Conservation (phyloP, 2,329 filamentous ascomycete species). For the Colletotrichum lini region DNA sequence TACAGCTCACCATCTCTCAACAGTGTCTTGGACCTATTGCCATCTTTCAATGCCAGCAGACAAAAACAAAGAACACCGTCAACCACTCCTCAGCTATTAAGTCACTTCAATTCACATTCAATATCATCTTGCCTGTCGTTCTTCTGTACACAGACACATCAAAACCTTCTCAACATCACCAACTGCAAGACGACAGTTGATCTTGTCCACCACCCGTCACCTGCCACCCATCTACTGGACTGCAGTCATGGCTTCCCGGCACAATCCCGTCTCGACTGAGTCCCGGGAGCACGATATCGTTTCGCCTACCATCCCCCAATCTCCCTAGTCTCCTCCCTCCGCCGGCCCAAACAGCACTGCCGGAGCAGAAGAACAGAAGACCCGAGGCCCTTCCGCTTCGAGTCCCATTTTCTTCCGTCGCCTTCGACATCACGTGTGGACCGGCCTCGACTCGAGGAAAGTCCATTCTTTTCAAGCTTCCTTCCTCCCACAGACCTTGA, state of each 20-base stretch:
- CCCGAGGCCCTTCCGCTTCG: background rate
- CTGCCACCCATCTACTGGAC: background rate
- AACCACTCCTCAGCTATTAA: no score
- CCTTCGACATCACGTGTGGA: slow-evolving; percentile 1
- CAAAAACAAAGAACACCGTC: no score
- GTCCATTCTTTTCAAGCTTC: background rate
- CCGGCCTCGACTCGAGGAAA: background rate
- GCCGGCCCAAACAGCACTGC: no score
- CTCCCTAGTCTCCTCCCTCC: no score
- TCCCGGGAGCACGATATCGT: background rate
- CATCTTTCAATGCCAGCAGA: no score
- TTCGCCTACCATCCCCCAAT: background rate
- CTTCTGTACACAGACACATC: no score
- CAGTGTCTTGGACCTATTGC: background rate
- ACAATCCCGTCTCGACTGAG: background rate
- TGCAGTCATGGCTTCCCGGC: background rate
- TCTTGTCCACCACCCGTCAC: background rate
- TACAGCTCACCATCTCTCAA: background rate
- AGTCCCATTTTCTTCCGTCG: background rate
- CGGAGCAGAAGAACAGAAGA: no score
- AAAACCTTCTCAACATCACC: background rate
- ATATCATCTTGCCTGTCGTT: no score
- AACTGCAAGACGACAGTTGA: background rate
- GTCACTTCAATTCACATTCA: no score
- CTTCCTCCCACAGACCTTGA: background rate